Conservation (phyloP, 108 stramenopile genomes). For the Cylindrotheca fusiformis region DNA sequence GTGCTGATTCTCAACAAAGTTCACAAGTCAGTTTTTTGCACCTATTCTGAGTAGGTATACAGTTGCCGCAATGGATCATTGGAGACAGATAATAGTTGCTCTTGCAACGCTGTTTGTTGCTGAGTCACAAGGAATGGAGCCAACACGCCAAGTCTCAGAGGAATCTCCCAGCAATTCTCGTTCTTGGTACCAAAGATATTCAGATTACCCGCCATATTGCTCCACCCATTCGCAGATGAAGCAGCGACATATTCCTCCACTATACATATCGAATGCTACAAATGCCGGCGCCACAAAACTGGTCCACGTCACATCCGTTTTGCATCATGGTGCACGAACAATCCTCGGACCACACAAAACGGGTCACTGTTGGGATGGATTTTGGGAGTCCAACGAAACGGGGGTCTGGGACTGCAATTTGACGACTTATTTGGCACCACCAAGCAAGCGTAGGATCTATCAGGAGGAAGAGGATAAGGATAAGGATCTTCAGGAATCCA, state of each 20-base stretch:
- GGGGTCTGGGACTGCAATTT: constrained; percentile 74
- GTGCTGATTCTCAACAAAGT: too few relatives aligned
- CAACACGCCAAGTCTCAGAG: too few relatives aligned
- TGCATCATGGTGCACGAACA: constrained; percentile 78
- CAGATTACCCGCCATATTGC: constrained; percentile 65
- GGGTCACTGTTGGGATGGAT: constrained; percentile 59
- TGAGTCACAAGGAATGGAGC: too few relatives aligned
- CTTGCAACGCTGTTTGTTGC: too few relatives aligned
- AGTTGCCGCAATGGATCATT: too few relatives aligned
- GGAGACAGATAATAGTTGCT: too few relatives aligned
- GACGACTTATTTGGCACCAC: constrained; percentile 46
- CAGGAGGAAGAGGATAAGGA: not conserved
- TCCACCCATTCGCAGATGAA: constrained; percentile 63
- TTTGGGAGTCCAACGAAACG: constrained; percentile 41
- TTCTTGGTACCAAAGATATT: constrained; percentile 14
- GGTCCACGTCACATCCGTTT: constrained; percentile 65
- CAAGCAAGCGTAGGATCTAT: not conserved
- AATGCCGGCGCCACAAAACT: constrained; percentile 27
- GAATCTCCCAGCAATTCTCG: not conserved
- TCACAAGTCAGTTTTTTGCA: too few relatives aligned
- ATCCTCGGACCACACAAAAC: constrained; percentile 23
- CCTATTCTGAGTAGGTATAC: too few relatives aligned
- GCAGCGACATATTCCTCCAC: constrained; percentile 51
- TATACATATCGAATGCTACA: not conserved
- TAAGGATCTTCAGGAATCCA: not conserved